Evolutionary conservation across 495 filamentous ascomycete species (phyloP).

Genomic region (Tuber umbilicatum): DNA sequence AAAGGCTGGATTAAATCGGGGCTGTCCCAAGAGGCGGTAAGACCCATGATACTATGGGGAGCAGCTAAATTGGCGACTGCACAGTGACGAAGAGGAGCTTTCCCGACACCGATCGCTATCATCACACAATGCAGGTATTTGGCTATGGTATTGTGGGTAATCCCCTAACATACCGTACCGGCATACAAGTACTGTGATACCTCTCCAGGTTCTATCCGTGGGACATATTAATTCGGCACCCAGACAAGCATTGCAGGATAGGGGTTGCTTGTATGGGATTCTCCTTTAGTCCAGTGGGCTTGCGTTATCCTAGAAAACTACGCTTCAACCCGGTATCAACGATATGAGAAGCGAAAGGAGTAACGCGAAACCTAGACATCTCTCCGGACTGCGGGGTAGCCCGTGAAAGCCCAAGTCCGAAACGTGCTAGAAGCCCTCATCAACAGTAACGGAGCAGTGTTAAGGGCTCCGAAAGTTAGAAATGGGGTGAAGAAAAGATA

Average conservation of each 20-base stretch:
- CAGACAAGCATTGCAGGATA: background rate
- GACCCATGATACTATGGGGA: too few relatives aligned
- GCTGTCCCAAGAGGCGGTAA: too few relatives aligned
- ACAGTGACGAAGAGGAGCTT: too few relatives aligned
- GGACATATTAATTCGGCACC: too few relatives aligned
- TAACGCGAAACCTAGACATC: background rate
- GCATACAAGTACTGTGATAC: background rate
- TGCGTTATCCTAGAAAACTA: background rate
- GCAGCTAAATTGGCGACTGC: too few relatives aligned
- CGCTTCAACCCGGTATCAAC: background rate
- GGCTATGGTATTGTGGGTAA: background rate
- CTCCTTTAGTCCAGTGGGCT: background rate
- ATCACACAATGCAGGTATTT: background rate
- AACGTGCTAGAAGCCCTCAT: too few relatives aligned
- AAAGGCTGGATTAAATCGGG: too few relatives aligned
- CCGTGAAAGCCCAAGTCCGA: too few relatives aligned
- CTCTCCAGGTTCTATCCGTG: too few relatives aligned
- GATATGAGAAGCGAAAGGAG: background rate
- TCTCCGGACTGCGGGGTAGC: background rate
- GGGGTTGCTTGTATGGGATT: background rate
- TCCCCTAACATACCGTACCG: background rate
- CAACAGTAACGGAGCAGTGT: too few relatives aligned
- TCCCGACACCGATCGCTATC: background rate
- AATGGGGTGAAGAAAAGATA: too few relatives aligned
- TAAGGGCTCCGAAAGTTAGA: too few relatives aligned